Evolutionary conservation across 495 filamentous ascomycete genomes (phyloP).

Genomic region (Penicillium odoratum): DNA sequence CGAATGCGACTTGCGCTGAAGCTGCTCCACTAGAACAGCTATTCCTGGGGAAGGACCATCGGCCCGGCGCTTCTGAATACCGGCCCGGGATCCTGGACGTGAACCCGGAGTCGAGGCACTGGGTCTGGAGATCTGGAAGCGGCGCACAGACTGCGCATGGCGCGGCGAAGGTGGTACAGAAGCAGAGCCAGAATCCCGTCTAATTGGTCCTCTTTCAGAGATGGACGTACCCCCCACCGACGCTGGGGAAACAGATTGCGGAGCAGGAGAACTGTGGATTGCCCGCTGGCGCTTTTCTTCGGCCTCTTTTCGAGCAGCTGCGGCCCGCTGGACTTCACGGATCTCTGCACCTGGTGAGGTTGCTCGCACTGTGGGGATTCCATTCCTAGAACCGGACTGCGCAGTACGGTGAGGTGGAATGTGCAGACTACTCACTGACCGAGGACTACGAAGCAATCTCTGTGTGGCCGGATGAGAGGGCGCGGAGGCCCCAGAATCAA

Average conservation of each 20-base stretch:
- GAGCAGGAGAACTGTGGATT: constrained; percentile 23
- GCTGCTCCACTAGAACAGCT: constrained; percentile 46
- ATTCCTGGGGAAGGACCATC: constrained; percentile 31
- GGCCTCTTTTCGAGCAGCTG: constrained; percentile 30
- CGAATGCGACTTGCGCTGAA: constrained; percentile 39
- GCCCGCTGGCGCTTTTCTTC: constrained; percentile 33
- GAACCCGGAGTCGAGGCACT: constrained; percentile 27
- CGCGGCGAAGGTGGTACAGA: constrained; percentile 14
- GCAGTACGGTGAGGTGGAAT: constrained; percentile 20
- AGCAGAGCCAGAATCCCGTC: background rate
- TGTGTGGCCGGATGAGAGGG: constrained; percentile 22
- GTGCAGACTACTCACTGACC: constrained; percentile 44
- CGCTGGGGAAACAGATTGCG: constrained; percentile 4
- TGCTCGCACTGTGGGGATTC: constrained; percentile 41
- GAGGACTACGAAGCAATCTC: constrained; percentile 35
- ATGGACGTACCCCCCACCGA: background rate
- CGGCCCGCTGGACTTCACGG: constrained; percentile 38
- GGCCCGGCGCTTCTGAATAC: constrained; percentile 42
- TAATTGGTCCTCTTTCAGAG: background rate
- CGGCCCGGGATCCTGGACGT: constrained; percentile 23
- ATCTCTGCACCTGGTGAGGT: constrained; percentile 49
- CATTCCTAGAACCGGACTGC: constrained; percentile 15
- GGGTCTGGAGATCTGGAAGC: constrained; percentile 45
- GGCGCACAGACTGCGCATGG: constrained; percentile 31
- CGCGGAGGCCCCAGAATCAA: constrained; percentile 18